phyloP scores from a whole-genome alignment of 495 filamentous ascomycete species.

The Beverwykella pulmonaria region DNA sequence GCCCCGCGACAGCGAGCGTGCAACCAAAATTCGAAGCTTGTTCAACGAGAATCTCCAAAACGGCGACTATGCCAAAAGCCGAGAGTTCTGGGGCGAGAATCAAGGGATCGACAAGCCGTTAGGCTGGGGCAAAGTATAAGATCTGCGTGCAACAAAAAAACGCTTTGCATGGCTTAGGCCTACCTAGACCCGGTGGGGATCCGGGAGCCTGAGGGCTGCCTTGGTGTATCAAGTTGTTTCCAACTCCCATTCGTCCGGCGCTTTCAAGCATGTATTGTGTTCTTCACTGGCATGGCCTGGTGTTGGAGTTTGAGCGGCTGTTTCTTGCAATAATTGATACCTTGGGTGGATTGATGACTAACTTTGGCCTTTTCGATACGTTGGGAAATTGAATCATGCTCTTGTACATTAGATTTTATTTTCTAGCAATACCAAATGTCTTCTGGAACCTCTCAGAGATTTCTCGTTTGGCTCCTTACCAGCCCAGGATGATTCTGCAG shows the following conservation, averaged over 20 bases:
- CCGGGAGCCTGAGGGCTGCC: neutral
- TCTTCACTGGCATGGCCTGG: neutral
- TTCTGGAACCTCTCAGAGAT: too few relatives aligned
- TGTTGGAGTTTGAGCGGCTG: neutral
- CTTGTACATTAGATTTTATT: too few relatives aligned
- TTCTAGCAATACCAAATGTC: too few relatives aligned
- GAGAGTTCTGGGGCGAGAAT: conserved; percentile 39
- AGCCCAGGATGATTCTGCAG: too few relatives aligned
- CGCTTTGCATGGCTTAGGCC: neutral
- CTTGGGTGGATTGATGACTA: neutral
- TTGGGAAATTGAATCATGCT: too few relatives aligned
- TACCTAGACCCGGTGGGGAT: conserved; percentile 23
- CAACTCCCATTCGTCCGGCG: neutral
- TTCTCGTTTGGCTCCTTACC: too few relatives aligned
- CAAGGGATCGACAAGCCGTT: conserved; percentile 31
- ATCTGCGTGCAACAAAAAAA: neutral
- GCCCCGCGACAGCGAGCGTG: conserved; percentile 33
- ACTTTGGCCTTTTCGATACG: neutral
- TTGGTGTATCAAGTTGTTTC: neutral
- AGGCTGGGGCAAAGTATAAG: conserved; percentile 43
- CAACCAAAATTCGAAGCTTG: conserved; percentile 28
- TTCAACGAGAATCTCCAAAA: conserved; percentile 30
- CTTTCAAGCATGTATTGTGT: neutral
- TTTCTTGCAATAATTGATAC: neutral
- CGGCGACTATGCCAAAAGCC: conserved; percentile 35